phyloP scores from a whole-genome alignment of 108 stramenopile species.

The Asterionellopsis glacialis region DNA sequence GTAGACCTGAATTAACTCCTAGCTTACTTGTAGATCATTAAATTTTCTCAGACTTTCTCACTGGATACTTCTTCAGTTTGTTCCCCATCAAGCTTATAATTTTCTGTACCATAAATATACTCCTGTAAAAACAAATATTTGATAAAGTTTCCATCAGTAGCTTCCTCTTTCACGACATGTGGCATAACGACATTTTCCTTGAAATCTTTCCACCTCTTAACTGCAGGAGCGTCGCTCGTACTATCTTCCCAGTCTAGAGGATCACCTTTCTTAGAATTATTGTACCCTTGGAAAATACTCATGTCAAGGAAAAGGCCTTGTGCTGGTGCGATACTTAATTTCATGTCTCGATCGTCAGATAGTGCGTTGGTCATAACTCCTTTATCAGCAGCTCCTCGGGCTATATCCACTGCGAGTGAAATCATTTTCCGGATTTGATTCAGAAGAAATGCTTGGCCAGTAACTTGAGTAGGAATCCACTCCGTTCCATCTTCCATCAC shows the following conservation, averaged over 20 bases:
- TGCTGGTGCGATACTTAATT: slow-evolving; percentile 66
- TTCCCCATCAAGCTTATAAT: neutral
- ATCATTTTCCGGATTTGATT: slow-evolving; percentile 99
- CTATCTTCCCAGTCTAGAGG: slow-evolving; percentile 52
- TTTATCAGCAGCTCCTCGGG: slow-evolving; percentile 54
- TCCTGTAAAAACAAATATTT: slow-evolving; percentile 71
- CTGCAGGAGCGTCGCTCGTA: slow-evolving; percentile 8
- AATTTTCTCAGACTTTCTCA: neutral
- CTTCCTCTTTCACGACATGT: slow-evolving; percentile 80
- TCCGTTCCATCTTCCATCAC: slow-evolving; percentile 59
- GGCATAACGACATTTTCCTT: slow-evolving; percentile 63
- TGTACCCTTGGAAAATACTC: slow-evolving; percentile 76
- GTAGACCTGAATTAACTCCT: neutral
- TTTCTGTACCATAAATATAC: neutral
- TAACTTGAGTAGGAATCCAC: slow-evolving; percentile 82
- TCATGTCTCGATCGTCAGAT: slow-evolving; percentile 31
- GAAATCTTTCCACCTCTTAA: slow-evolving; percentile 65
- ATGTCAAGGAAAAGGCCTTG: slow-evolving; percentile 87
- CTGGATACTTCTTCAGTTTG: neutral
- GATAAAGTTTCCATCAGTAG: slow-evolving; percentile 73
- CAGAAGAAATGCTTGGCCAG: slow-evolving; percentile 95
- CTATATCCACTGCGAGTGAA: slow-evolving; percentile 71
- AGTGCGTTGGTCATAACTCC: slow-evolving; percentile 50
- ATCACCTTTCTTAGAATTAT: slow-evolving; percentile 47
- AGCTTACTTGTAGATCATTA: neutral